Conservation (phyloP, 176 grass and related monocot genomes). For the Calamus simplicifolius region DNA sequence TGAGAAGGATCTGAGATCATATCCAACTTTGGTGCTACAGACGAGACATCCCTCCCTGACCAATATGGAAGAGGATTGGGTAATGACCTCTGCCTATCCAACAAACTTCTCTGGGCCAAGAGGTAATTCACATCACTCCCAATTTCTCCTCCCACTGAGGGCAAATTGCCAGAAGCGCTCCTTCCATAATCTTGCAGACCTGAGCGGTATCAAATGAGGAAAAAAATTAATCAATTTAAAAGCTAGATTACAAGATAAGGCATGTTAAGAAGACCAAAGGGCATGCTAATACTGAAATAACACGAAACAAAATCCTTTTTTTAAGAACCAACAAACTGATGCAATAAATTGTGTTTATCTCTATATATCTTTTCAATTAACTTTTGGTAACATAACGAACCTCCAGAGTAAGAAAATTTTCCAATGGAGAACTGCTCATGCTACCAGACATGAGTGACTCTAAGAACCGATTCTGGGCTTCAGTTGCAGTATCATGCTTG, state of each 20-base stretch:
- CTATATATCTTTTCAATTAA: neutral
- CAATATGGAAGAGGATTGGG: constrained; percentile 58
- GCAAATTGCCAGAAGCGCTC: constrained; percentile 32
- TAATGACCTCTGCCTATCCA: constrained; percentile 74
- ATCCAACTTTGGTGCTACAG: constrained; percentile 40
- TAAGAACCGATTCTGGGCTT: constrained; percentile 81
- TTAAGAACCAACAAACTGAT: too few relatives aligned
- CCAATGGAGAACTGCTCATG: constrained; percentile 24
- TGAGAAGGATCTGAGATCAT: constrained; percentile 33
- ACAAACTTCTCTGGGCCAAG: constrained; percentile 62
- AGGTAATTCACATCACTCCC: constrained; percentile 65
- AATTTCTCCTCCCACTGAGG: constrained; percentile 32
- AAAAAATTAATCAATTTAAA: neutral
- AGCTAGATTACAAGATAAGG: neutral
- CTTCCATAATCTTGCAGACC: constrained; percentile 53
- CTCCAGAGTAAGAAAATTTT: constrained; percentile 46
- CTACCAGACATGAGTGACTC: constrained; percentile 94
- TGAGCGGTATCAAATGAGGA: constrained; percentile 20
- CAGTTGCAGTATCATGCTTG: constrained; percentile 38
- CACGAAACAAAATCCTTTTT: too few relatives aligned
- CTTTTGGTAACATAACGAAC: constrained; percentile 27
- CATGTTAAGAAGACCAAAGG: too few relatives aligned
- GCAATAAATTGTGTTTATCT: neutral
- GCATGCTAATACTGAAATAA: too few relatives aligned
- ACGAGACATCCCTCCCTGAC: constrained; percentile 45